A percentile compares a stretch with the other conserved stretches of the same genome.
Conservation (phyloP, 2,329 filamentous ascomycete species). For the Penicillium sp. region DNA sequence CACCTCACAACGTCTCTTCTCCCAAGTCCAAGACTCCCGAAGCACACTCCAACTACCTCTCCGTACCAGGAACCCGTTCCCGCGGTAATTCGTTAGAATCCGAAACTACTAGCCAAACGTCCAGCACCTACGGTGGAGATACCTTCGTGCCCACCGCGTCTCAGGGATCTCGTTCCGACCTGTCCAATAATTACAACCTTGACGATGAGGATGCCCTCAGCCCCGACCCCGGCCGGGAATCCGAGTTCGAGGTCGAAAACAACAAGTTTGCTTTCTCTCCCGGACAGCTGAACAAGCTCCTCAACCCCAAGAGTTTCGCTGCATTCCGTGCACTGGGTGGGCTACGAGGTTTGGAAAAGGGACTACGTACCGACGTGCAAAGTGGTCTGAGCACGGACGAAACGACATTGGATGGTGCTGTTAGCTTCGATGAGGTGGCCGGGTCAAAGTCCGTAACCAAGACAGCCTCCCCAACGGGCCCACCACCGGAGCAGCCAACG, state of each 20-base stretch:
- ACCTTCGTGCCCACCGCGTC: constrained; percentile 48
- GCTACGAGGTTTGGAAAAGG: constrained; percentile 66
- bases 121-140: constrained; percentile 50
- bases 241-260: constrained; percentile 60
- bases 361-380: constrained; percentile 60
- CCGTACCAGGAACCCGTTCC: constrained; percentile 59
- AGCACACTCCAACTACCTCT: constrained; percentile 52
- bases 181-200: constrained; percentile 47
- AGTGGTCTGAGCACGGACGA: constrained; percentile 69
- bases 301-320: constrained; percentile 71
- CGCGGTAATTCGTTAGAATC: constrained; percentile 62
- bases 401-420: constrained; percentile 54
- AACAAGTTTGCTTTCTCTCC: constrained; percentile 69
- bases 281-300: constrained; percentile 68
- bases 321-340: constrained; percentile 74
- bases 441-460: constrained; percentile 25
- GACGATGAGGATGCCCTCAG: constrained; percentile 59
- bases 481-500: constrained; percentile 11
- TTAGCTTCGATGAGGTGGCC: constrained; percentile 61
- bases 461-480: constrained; percentile 19
- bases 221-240: constrained; percentile 67
- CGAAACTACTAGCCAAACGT: constrained; percentile 51
- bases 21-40: constrained; percentile 52
- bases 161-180: constrained; percentile 42
- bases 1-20: constrained; percentile 63